Percentiles rank a stretch among this genome's conserved stretches.
Conservation (phyloP, 2,329 filamentous ascomycete species). For the Metarhizium album region DNA sequence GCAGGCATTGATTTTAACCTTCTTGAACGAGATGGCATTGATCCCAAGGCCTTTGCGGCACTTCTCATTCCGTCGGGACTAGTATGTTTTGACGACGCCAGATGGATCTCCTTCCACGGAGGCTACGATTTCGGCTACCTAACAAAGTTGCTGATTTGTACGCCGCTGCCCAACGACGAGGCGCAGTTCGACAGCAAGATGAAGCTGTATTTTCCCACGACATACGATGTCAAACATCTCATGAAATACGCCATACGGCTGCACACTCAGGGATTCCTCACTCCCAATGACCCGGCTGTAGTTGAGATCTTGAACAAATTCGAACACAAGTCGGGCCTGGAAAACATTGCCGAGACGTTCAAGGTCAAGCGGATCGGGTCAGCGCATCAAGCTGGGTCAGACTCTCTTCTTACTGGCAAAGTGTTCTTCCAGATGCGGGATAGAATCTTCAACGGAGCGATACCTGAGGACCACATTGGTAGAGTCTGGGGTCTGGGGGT, state of each 20-base stretch:
- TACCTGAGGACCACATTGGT: slow-evolving; percentile 72
- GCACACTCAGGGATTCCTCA: slow-evolving; percentile 51
- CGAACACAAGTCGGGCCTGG: slow-evolving; percentile 82
- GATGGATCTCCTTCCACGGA: slow-evolving; percentile 96
- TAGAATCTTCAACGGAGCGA: slow-evolving; percentile 73
- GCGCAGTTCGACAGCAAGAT: slow-evolving; percentile 80
- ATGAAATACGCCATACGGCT: slow-evolving; percentile 79
- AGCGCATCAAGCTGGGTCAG: slow-evolving; percentile 86
- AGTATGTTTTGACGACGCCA: slow-evolving; percentile 75
- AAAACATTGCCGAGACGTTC: slow-evolving; percentile 87
- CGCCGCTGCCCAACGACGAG: slow-evolving; percentile 78
- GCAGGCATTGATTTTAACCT: slow-evolving; percentile 86
- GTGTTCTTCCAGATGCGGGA: slow-evolving; percentile 92
- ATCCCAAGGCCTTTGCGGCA: slow-evolving; percentile 78
- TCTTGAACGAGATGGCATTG: slow-evolving; percentile 81
- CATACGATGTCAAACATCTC: slow-evolving; percentile 95
- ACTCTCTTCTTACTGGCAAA: slow-evolving; percentile 83
- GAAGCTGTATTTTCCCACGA: slow-evolving; percentile 83
- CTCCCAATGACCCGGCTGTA: slow-evolving; percentile 52
- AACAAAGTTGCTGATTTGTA: slow-evolving; percentile 82
- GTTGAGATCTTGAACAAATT: slow-evolving; percentile 72
- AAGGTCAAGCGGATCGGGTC: slow-evolving; percentile 81
- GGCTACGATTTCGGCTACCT: slow-evolving; percentile 98
- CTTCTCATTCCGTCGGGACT: slow-evolving; percentile 86
- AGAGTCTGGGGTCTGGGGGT: slow-evolving; percentile 90